A percentile compares a stretch with the other conserved stretches of the same genome.
Conservation (phyloP, 345 rosid species). For the Dimocarpus longan region DNA sequence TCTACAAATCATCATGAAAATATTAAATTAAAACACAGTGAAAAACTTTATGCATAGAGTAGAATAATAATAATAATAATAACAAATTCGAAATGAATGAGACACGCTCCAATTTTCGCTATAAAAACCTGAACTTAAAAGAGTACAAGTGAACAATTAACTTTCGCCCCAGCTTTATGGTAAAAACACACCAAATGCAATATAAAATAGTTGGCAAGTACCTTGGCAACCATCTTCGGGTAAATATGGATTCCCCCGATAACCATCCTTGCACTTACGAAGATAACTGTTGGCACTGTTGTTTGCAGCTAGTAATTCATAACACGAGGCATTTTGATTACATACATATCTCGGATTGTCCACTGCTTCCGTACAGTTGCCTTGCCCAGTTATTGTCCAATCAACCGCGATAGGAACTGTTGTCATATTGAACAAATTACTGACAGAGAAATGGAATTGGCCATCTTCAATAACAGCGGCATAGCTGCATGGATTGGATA, state of each 20-base stretch:
- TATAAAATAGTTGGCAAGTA: neutral
- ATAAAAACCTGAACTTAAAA: too few relatives aligned
- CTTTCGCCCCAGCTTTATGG: too few relatives aligned
- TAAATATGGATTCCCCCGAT: conserved; percentile 30
- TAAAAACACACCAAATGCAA: too few relatives aligned
- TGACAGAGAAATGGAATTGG: too few relatives aligned
- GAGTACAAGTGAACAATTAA: too few relatives aligned
- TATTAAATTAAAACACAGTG: neutral
- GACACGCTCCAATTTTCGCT: too few relatives aligned
- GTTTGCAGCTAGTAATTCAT: neutral
- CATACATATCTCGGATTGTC: conserved; percentile 2
- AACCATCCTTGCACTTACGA: conserved; percentile 23
- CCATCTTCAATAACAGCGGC: too few relatives aligned
- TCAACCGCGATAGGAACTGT: too few relatives aligned
- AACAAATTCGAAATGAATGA: too few relatives aligned
- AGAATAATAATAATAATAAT: conserved; percentile 4
- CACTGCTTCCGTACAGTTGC: neutral
- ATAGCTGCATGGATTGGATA: too few relatives aligned
- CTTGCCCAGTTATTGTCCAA: too few relatives aligned
- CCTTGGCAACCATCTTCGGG: conserved; percentile 30
- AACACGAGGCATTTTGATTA: conserved; percentile 22
- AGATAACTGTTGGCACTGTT: conserved; percentile 6
- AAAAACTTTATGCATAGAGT: neutral
- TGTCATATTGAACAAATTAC: too few relatives aligned
- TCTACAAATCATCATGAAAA: neutral